Evolutionary conservation across 805 yeast species (phyloP), one percentile per base, ranked within the genome.

Genomic region (Nakazawaea siamensis): DNA sequence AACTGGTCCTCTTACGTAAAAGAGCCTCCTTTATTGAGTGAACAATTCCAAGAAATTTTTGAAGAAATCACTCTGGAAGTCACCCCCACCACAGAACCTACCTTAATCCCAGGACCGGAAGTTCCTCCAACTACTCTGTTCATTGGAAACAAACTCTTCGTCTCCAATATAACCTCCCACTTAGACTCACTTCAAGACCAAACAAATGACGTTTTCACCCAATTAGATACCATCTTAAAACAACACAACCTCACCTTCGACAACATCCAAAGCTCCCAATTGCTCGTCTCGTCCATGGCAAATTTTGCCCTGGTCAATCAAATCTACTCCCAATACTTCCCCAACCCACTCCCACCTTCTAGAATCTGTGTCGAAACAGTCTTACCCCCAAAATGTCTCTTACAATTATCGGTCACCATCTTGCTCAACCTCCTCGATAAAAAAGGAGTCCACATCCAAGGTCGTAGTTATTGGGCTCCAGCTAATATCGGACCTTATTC

Each of bases 401-500:
- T 79, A 5, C 81, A 75, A 46, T 50, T 88, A 8, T 83, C 96
- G 0, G 76, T 80, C 12, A 60, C 70, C 11, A 68, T 70, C 0
- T 48, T 76, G 13, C 44, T 55, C 18, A 48, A 57, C 21, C 28
- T 52, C 23, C 29, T 18, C 0, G 45, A 44, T 9, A 80, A 80
- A 45, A 60, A 58, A 20, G 96, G 97, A 0, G 60, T 90, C 12
- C 97, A 92, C 50, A 86, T 92, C 7, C 90, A 92, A 47, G 87
- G 97, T 1, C 67, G 88, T 40, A 87, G 97, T 27, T 88, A 83
- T 53, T 92, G 98, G 98, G 97, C 97, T 0, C 98, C 98, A 0
- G 90, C 95, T 24, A 92, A 92, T 46, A 92, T 92, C 30, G 98
- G 98, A 0, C 98, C 98, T 0, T 92, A 92, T 52, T 90, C 98